These are phyloP conservation scores for Fusarium napiforme DNA, from an alignment of 2,329 filamentous ascomycete species.

Conservation along the genomic window DNA sequence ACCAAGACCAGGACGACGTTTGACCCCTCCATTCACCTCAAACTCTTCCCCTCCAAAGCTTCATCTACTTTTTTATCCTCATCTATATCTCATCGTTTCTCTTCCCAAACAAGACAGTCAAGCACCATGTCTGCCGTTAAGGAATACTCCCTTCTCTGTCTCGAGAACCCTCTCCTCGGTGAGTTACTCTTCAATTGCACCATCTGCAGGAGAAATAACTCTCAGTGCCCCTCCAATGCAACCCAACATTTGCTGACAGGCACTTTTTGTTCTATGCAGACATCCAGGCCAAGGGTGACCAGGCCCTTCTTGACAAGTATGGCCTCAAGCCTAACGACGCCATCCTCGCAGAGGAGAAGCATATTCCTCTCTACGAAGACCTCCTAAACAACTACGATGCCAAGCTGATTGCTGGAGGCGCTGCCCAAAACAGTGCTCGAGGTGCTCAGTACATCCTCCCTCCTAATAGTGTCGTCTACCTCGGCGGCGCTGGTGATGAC, in stretches of 20 bases:
- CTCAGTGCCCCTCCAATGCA: neutral
- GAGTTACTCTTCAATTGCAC: slow-evolving; percentile 46
- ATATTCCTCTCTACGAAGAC: slow-evolving; percentile 91
- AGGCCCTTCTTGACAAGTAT: slow-evolving; percentile 91
- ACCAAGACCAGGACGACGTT: slow-evolving; percentile 34
- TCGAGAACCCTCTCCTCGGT: slow-evolving; percentile 98
- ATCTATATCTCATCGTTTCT: slow-evolving; percentile 15
- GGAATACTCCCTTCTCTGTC: slow-evolving; percentile 88
- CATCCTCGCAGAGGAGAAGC: slow-evolving; percentile 93
- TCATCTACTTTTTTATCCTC: slow-evolving; percentile 19
- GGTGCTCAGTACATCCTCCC: slow-evolving; percentile 97
- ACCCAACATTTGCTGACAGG: slow-evolving; percentile 31
- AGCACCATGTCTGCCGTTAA: slow-evolving; percentile 76
- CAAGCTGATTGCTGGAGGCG: slow-evolving; percentile 94
- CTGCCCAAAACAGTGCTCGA: slow-evolving; percentile 96
- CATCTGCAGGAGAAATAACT: neutral
- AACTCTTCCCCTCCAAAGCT: slow-evolving; percentile 43
- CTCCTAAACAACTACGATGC: slow-evolving; percentile 91
- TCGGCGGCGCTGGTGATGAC: slow-evolving; percentile 94
- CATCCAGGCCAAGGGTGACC: slow-evolving; percentile 88
- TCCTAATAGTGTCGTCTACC: slow-evolving; percentile 88
- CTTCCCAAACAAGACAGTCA: slow-evolving; percentile 31
- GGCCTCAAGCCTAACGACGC: slow-evolving; percentile 95
- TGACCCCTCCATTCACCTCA: slow-evolving; percentile 44
- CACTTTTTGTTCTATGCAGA: slow-evolving; percentile 61